Percentiles rank a stretch among this genome's conserved stretches.
These are phyloP conservation scores for Aspergillus eucalypticola DNA, from an alignment of 2,329 filamentous ascomycete genomes.

Conservation along the genomic window DNA sequence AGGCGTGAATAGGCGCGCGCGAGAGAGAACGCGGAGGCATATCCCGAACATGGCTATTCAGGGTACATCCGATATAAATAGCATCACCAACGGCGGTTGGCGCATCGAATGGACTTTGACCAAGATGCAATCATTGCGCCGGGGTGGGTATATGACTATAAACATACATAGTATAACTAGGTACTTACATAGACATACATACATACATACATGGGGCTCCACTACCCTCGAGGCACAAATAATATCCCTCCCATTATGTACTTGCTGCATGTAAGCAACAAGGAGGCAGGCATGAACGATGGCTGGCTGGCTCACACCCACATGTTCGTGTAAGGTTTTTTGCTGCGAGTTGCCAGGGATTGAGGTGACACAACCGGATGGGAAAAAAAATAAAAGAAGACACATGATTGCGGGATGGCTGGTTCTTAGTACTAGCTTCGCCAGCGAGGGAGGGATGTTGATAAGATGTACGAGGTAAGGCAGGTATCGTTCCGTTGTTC, in stretches of 20 bases:
- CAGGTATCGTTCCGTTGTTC: too few relatives aligned
- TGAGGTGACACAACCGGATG: neutral
- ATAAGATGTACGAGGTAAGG: too few relatives aligned
- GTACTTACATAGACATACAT: neutral
- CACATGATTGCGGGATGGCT: neutral
- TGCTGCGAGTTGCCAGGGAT: neutral
- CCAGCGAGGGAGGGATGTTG: neutral
- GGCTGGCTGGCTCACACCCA: slow-evolving; percentile 2
- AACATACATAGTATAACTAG: too few relatives aligned
- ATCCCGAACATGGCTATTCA: neutral
- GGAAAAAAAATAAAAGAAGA: neutral
- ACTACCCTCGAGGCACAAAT: neutral
- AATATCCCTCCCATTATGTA: neutral
- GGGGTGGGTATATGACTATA: too few relatives aligned
- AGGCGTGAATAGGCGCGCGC: neutral
- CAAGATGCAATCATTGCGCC: slow-evolving; percentile 9
- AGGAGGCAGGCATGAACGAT: neutral
- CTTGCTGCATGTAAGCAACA: neutral
- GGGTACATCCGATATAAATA: slow-evolving; percentile 10
- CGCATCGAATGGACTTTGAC: neutral
- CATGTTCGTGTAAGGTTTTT: slow-evolving; percentile 9
- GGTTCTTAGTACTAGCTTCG: neutral
- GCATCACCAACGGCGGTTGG: slow-evolving; percentile 1
- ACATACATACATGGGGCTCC: neutral
- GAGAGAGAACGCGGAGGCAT: neutral